phyloP scores from a whole-genome alignment of 768 basidiomycete genomes.

The Floccularia luteovirens region DNA sequence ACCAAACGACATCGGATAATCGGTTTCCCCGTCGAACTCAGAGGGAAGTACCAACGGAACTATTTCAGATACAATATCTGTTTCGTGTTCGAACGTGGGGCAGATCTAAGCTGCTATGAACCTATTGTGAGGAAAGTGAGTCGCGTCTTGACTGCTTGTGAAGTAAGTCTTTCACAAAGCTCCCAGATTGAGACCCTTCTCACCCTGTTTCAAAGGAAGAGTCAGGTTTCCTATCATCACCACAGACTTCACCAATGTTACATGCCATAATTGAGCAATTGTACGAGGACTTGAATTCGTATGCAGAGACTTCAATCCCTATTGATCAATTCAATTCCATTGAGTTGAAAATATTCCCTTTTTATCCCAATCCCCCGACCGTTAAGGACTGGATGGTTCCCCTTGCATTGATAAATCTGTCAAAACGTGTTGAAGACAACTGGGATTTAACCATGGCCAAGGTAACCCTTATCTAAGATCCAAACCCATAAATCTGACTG shows the following conservation, averaged over 20 bases:
- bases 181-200: neutral
- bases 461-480: slow-evolving; percentile 26
- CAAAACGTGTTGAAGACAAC: slow-evolving; percentile 76
- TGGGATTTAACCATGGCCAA: slow-evolving; percentile 96
- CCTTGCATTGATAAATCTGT: slow-evolving; percentile 77
- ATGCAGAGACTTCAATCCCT: slow-evolving; percentile 90
- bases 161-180: slow-evolving; percentile 45
- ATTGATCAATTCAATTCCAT: slow-evolving; percentile 92
- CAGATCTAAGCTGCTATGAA: slow-evolving; percentile 93
- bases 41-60: slow-evolving; percentile 73
- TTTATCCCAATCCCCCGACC: slow-evolving; percentile 87
- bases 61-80: slow-evolving; percentile 93
- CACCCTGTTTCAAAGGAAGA: slow-evolving; percentile 28
- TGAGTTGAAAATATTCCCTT: slow-evolving; percentile 93
- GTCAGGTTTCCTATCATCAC: slow-evolving; percentile 77
- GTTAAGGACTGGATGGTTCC: slow-evolving; percentile 97
- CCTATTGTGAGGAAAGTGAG: slow-evolving; percentile 93
- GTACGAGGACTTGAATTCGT: slow-evolving; percentile 95
- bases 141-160: slow-evolving; percentile 80
- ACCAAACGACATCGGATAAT: slow-evolving; percentile 80
- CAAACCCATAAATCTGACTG: neutral
- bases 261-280: slow-evolving; percentile 90
- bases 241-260: slow-evolving; percentile 56
- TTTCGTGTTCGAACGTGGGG: slow-evolving; percentile 89
- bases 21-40: slow-evolving; percentile 82